Base-by-base conservation (phyloP, 1,284 basidiomycete genomes). In the Volvariella volvacea region DNA sequence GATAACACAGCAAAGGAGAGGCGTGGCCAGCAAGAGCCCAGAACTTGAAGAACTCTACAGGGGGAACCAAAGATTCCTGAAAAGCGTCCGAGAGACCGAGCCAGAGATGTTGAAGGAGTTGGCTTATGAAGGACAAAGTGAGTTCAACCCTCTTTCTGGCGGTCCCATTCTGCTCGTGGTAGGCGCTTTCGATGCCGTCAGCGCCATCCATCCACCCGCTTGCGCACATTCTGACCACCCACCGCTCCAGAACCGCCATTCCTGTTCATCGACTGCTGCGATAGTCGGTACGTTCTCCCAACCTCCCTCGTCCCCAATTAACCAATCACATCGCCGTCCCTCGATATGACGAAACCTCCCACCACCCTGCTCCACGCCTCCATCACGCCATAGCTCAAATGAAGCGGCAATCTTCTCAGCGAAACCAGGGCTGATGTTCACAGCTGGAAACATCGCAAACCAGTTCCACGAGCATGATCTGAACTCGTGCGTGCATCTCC, bases 361-460 rank as follows among this genome's bases (percentile, higher is more conserved):
- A n/a, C n/a, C n/a, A n/a, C n/a, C n/a, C n/a, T n/a, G n/a, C n/a
- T n/a, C n/a, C 10, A 15, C 16, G 38, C 10, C 34, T 15, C 9
- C 10, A 9, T 22, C 14, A 22, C n/a, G 12, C 12, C 12, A 41
- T 22, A 58, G 60, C 16, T 58, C 60, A 14, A 55, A 54, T 19
- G 59, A 59, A 37, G 53, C 57, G 36, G 53, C 48, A 8, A 59
- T 63, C 19, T 63, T 63, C 44, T 50, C 55, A 6, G 50, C 58
- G 4, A 50, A 54, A 31, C 60, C 60, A 0, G 60, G 60, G 4
- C 58, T 54, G 6, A 51, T 63, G 16, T 63, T 63, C 41, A 59
- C 59, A 0, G 53, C 56, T 14, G 58, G 58, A 3, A 61, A 58
- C 41, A 57, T 63, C 25, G 60, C 60, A 8, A 61, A 60, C 44